phyloP scores from a whole-genome alignment of 495 filamentous ascomycete genomes.

The Astrothelium subdiscretum region DNA sequence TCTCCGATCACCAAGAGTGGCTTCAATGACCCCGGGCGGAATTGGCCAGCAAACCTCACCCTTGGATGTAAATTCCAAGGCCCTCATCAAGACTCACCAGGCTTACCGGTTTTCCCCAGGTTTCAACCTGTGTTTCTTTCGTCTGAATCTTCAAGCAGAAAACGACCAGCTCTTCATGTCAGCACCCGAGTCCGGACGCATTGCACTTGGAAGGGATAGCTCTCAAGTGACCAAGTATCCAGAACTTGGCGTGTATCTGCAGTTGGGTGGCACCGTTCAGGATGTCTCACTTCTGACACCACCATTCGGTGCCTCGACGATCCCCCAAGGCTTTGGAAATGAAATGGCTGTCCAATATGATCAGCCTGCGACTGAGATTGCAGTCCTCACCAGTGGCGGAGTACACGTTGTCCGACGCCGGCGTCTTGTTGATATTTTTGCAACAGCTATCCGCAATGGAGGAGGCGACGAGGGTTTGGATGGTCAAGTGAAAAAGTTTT shows the following conservation, averaged over 20 bases:
- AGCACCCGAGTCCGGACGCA: constrained; percentile 72
- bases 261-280: constrained; percentile 56
- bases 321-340: constrained; percentile 80
- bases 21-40: constrained; percentile 18
- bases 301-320: constrained; percentile 53
- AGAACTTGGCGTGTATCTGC: constrained; percentile 68
- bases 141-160: constrained; percentile 14
- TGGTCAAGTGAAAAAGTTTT: constrained; percentile 68
- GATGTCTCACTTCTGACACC: constrained; percentile 64
- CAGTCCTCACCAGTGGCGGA: constrained; percentile 80
- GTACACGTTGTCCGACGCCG: constrained; percentile 73
- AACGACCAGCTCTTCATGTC: constrained; percentile 65
- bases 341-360: constrained; percentile 93
- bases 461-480: constrained; percentile 65
- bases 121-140: constrained; percentile 44
- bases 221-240: constrained; percentile 28
- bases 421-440: constrained; percentile 87
- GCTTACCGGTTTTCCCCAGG: constrained; percentile 65
- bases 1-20: neutral
- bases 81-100: constrained; percentile 14
- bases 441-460: constrained; percentile 59
- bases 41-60: constrained; percentile 16
- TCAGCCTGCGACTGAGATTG: constrained; percentile 64
- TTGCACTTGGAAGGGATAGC: constrained; percentile 44
- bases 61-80: constrained; percentile 26